phyloP scores from a whole-genome alignment of 768 basidiomycete species.

The Tulasnella sp. region DNA sequence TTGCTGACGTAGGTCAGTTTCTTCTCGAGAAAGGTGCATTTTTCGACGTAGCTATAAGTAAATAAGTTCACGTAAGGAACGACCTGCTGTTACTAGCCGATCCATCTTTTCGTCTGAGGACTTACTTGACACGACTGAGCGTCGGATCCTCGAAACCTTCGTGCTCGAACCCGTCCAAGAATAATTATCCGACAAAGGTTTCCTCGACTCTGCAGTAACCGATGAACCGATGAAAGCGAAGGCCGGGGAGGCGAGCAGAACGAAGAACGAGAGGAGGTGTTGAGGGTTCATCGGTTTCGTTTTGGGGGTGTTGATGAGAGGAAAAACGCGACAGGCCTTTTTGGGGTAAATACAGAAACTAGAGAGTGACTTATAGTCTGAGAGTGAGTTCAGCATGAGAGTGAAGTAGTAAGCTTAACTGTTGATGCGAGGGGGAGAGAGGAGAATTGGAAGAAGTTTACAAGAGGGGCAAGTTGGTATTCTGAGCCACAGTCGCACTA shows the following conservation, averaged over 20 bases:
- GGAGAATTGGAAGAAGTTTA: too few species aligned
- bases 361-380: not conserved
- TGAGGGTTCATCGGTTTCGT: not conserved
- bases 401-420: too few species aligned
- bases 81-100: not conserved
- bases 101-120: not conserved
- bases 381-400: not conserved
- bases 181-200: constrained; percentile 2
- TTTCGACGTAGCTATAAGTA: constrained; percentile 43
- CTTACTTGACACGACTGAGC: constrained; percentile 13
- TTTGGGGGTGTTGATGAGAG: not conserved
- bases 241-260: not conserved
- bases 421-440: too few species aligned
- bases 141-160: constrained; percentile 6
- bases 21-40: constrained; percentile 46
- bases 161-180: constrained; percentile 14
- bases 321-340: not conserved
- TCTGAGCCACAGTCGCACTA: too few species aligned
- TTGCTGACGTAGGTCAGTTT: constrained; percentile 57
- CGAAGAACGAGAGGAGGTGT: not conserved
- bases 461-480: too few species aligned
- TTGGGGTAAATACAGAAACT: not conserved
- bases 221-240: not conserved
- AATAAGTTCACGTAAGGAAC: not conserved
- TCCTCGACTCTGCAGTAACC: constrained; percentile 5